Percentiles rank a stretch among this genome's conserved stretches.
Evolutionary conservation across 768 basidiomycete genomes (phyloP).

Genomic region (Pulveroboletus sp.): DNA sequence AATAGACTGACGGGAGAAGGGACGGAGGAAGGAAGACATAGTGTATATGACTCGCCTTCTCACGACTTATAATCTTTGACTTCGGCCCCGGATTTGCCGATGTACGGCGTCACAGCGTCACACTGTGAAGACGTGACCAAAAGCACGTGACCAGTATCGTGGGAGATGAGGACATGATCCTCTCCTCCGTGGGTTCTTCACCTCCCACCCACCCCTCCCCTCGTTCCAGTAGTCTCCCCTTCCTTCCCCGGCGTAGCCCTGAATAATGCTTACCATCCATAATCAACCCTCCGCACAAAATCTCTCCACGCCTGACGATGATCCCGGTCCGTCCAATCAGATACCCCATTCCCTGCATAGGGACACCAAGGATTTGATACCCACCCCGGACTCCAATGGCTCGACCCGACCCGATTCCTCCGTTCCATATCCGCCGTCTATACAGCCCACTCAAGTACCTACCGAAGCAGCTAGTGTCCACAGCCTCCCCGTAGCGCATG

Average conservation of each 20-base stretch:
- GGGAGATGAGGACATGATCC: slow-evolving; percentile 4
- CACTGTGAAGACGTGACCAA: no score
- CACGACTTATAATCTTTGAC: background rate
- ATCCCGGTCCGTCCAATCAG: background rate
- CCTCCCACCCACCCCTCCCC: background rate
- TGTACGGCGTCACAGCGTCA: no score
- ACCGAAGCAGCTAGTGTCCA: slow-evolving; percentile 54
- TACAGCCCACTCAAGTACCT: slow-evolving; percentile 31
- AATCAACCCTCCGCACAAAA: no score
- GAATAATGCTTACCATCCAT: slow-evolving; percentile 2
- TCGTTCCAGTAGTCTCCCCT: background rate
- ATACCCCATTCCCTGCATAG: background rate
- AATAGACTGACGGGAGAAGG: background rate
- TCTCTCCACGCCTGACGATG: background rate
- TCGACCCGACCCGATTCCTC: slow-evolving; percentile 34
- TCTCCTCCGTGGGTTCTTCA: no score
- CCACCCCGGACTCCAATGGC: background rate
- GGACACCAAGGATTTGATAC: background rate
- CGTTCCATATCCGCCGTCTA: background rate
- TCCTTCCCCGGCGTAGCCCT: background rate
- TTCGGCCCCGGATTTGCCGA: no score
- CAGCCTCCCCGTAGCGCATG: slow-evolving; percentile 53
- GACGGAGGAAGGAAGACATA: slow-evolving; percentile 5
- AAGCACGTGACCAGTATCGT: slow-evolving; percentile 13
- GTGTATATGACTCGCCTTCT: background rate